These are phyloP conservation scores for Amanita brunnescens DNA, from an alignment of 768 basidiomycete species.

Conservation along the genomic window DNA sequence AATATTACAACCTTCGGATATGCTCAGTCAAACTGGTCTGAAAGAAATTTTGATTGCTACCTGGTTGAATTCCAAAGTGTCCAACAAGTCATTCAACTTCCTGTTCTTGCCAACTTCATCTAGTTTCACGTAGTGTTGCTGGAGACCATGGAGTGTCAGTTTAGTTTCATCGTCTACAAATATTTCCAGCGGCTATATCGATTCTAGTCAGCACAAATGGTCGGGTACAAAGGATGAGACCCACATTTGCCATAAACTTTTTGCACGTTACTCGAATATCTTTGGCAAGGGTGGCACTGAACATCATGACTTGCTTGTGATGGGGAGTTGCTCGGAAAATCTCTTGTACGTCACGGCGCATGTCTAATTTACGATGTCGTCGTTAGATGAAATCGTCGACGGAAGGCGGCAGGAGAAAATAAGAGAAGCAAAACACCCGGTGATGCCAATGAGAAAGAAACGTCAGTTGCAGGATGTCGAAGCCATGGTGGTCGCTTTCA, in stretches of 20 bases:
- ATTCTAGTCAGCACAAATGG: constrained; percentile 1
- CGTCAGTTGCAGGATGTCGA: constrained; percentile 12
- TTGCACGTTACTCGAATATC: constrained; percentile 97
- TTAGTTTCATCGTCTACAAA: constrained; percentile 99
- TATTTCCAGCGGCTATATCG: constrained; percentile 85
- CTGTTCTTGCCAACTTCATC: constrained; percentile 95
- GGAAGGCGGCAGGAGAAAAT: constrained; percentile 43
- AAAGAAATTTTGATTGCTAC: constrained; percentile 31
- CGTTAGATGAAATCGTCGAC: constrained; percentile 56
- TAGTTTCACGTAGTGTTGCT: constrained; percentile 97
- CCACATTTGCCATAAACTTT: constrained; percentile 98
- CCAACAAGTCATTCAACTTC: constrained; percentile 92
- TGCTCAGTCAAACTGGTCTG: background rate
- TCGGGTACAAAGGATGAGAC: constrained; percentile 22
- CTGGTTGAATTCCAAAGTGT: constrained; percentile 97
- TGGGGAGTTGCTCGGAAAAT: constrained; percentile 98
- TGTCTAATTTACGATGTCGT: constrained; percentile 81
- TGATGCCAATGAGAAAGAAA: constrained; percentile 9
- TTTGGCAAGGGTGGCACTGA: constrained; percentile 95
- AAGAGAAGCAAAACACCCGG: constrained; percentile 13
- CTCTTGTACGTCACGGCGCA: constrained; percentile 99
- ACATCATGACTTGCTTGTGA: constrained; percentile 99
- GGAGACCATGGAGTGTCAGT: constrained; percentile 92
- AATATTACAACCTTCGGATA: constrained; percentile 93
- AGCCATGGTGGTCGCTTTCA: constrained; percentile 29